phyloP scores from a whole-genome alignment of 106 monocot species.

The Acorus calamus region DNA sequence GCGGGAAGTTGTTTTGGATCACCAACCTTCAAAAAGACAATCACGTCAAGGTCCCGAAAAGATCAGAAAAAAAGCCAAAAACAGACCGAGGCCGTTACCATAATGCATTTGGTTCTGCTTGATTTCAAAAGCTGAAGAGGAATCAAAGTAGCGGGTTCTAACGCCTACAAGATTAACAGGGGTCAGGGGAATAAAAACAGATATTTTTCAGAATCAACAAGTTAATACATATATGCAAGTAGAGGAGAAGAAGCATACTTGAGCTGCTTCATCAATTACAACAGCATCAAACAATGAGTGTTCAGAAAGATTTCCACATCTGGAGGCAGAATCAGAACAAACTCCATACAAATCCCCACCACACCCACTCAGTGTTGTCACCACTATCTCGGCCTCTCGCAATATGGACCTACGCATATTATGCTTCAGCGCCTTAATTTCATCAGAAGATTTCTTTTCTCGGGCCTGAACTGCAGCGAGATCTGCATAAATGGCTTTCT shows the following conservation, averaged over 20 bases:
- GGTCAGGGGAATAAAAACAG: no score
- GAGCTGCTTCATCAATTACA: conserved; percentile 97
- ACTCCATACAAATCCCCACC: conserved; percentile 92
- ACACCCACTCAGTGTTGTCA: conserved; percentile 89
- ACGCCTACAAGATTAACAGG: conserved; percentile 36
- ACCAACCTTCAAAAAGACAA: conserved; percentile 57
- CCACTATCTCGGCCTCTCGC: conserved; percentile 81
- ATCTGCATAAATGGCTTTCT: conserved; percentile 52
- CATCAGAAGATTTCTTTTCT: conserved; percentile 77
- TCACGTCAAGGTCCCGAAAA: neutral
- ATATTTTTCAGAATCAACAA: no score
- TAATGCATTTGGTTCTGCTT: conserved; percentile 77
- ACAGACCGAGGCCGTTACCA: conserved; percentile 38
- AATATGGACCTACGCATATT: conserved; percentile 80
- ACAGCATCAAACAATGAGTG: conserved; percentile 85
- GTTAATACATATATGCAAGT: neutral
- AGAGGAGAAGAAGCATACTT: conserved; percentile 34
- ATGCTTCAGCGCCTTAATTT: conserved; percentile 47
- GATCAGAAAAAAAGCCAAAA: neutral
- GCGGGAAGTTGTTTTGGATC: conserved; percentile 99
- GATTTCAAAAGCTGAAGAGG: conserved; percentile 97
- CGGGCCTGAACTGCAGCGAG: conserved; percentile 57
- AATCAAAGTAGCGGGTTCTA: conserved; percentile 93
- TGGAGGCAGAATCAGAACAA: conserved; percentile 75
- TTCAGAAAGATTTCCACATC: conserved; percentile 55